Percentiles rank a stretch among this genome's conserved stretches.
phyloP scores from a whole-genome alignment of 768 basidiomycete species.

The Mycena metata region DNA sequence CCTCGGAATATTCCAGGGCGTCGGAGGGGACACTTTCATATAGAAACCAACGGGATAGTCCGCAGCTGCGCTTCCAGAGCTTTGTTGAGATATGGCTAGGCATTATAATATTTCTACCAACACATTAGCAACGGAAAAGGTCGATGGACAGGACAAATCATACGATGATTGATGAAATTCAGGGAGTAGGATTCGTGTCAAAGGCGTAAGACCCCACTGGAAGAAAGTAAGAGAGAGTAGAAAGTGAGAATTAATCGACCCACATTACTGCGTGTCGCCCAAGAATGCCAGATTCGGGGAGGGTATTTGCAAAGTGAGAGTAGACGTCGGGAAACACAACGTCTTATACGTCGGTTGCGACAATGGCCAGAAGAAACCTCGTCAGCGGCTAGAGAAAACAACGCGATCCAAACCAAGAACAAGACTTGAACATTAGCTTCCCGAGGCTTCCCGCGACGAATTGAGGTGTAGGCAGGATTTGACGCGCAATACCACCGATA shows the following conservation, averaged over 20 bases:
- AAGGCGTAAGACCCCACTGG: background rate
- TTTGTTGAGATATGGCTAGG: conserved; percentile 4
- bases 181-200: background rate
- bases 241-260: background rate
- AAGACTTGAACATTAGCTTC: no score
- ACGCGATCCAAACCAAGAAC: conserved; percentile 9
- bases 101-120: conserved; percentile 22
- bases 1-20: background rate
- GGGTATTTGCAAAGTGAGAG: background rate
- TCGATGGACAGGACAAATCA: background rate
- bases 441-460: background rate
- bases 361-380: background rate
- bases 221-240: background rate
- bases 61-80: conserved; percentile 34
- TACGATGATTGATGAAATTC: background rate
- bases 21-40: conserved; percentile 15
- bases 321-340: background rate
- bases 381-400: background rate
- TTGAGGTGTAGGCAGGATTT: background rate
- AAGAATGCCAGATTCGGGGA: conserved; percentile 31
- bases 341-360: conserved; percentile 1
- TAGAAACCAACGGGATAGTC: conserved; percentile 21
- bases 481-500: background rate
- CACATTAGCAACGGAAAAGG: background rate
- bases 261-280: conserved; percentile 2